Percentiles rank a stretch among this genome's conserved stretches.
phyloP scores from a whole-genome alignment of 306 rosid genomes.

The Phaseolus lunatus region DNA sequence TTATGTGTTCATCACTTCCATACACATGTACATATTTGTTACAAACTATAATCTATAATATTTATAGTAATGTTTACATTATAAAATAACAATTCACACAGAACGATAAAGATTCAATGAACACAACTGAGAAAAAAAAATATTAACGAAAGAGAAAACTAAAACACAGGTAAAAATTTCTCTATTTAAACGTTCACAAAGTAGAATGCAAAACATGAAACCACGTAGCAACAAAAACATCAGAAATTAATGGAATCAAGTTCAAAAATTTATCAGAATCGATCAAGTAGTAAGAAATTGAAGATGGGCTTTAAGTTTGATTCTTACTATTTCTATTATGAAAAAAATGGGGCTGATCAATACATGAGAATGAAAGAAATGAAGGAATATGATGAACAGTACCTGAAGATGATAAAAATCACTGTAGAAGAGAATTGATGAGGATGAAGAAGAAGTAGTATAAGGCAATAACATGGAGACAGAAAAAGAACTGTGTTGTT shows the following conservation, averaged over 20 bases:
- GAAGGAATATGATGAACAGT: neutral
- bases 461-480: neutral
- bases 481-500: neutral
- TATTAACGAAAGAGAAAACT: too few relatives aligned
- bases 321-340: too few relatives aligned
- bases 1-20: neutral
- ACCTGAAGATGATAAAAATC: conserved; percentile 2
- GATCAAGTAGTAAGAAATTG: too few relatives aligned
- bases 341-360: neutral
- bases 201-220: neutral
- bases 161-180: neutral
- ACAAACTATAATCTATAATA: neutral
- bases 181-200: neutral
- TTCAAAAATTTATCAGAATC: too few relatives aligned
- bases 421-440: neutral
- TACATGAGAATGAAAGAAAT: neutral
- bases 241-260: neutral
- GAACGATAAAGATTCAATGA: neutral
- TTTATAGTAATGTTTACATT: neutral
- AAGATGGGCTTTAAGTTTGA: too few relatives aligned
- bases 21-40: neutral
- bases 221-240: neutral
- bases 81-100: neutral
- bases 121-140: neutral
- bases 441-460: neutral